phyloP scores from a whole-genome alignment of 2,329 filamentous ascomycete species.

The Phoma herbarum region DNA sequence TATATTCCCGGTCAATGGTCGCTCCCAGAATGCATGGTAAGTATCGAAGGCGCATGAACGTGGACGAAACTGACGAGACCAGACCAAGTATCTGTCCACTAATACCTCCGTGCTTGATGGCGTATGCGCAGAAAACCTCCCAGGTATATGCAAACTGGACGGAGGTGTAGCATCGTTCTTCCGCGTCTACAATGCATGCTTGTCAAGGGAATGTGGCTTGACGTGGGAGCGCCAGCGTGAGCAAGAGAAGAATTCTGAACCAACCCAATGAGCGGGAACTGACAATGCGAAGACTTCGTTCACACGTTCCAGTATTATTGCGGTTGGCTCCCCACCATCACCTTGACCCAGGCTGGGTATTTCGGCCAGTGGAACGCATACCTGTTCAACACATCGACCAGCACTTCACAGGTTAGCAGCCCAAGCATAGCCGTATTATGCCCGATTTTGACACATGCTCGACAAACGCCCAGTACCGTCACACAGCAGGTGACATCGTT shows the following conservation, averaged over 20 bases:
- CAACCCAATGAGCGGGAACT: background rate
- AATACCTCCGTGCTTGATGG: slow-evolving; percentile 3
- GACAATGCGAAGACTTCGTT: slow-evolving; percentile 1
- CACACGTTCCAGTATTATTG: background rate
- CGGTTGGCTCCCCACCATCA: background rate
- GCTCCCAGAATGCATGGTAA: background rate
- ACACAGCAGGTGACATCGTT: background rate
- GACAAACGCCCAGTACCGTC: background rate
- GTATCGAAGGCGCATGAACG: background rate
- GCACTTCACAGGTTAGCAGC: background rate
- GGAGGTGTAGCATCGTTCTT: slow-evolving; percentile 10
- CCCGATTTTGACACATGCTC: background rate
- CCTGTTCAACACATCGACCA: background rate
- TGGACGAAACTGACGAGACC: background rate
- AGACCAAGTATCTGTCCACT: background rate
- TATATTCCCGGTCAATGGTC: background rate
- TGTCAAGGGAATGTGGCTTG: background rate
- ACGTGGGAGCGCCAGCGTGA: background rate
- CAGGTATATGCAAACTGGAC: slow-evolving; percentile 6
- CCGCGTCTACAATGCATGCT: background rate
- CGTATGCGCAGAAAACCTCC: slow-evolving; percentile 9
- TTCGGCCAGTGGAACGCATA: slow-evolving; percentile 7
- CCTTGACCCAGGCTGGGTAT: background rate
- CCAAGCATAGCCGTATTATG: too few relatives aligned
- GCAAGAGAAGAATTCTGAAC: background rate